Base-by-base conservation (phyloP, 805 yeast species). In the Metschnikowia cubensis region DNA sequence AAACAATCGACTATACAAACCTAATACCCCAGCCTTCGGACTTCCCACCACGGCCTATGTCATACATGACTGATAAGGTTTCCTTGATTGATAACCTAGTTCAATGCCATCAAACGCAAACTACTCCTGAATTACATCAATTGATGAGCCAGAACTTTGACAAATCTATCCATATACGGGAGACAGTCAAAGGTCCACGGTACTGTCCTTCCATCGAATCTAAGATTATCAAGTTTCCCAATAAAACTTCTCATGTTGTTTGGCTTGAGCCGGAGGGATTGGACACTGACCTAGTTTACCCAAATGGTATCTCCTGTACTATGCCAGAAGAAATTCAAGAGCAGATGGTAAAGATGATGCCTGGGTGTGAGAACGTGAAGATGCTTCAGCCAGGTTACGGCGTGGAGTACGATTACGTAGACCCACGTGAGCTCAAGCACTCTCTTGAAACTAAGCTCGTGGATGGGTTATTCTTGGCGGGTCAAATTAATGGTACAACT, bases 191-290 rank as follows among this genome's bases (percentile, higher is more conserved):
- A 59, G 99, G 99, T 0, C 99, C 99, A 2, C 71, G 99, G 29
- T 94, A 94, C 65, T 94, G 99, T 67, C 99, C 99, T 0, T 92
- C 98, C 0, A 82, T 94, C 45, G 99, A 94, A 65, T 83, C 96
- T 5, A 94, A 94, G 63, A 74, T 94, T 29, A 79, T 87, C 37
- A 79, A 89, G 55, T 94, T 94, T 63, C 75, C 88, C 2, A 87
- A 87, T 42, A 91, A 87, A 61, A 70, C 76, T 3, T 71, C 82
- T 0, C 99, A 94, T 64, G 77, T 85, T 50, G 82, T 94, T 3
- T 94, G 99, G 99, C 71, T 94, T 6, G 99, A 94, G 67, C 98
- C 97, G 0, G 99, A 94, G 66, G 99, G 99, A 0, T 70, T 91
- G 15, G 85, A 88, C 59, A 81, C 92, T 0, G 84, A 89, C 62